A percentile compares a stretch with the other conserved stretches of the same genome.
Conservation (phyloP, 345 rosid genomes). For the Cardamine occulta region DNA sequence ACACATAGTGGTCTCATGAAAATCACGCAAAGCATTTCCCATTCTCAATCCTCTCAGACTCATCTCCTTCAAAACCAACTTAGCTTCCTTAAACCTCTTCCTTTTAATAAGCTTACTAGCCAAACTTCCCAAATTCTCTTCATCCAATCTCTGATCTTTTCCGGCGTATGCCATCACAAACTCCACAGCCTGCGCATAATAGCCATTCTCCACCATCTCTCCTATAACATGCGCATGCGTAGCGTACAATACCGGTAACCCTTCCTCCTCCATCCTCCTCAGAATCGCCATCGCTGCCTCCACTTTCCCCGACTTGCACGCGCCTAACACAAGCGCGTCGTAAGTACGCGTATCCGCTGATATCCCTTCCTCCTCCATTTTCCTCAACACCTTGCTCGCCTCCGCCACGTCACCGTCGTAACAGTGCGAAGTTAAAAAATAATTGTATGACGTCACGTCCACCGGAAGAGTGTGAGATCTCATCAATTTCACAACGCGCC, state of each 20-base stretch:
- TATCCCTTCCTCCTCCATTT: conserved; percentile 55
- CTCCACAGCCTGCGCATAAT: conserved; percentile 52
- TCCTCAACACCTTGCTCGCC: conserved; percentile 52
- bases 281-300: conserved; percentile 62
- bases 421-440: conserved; percentile 54
- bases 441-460: conserved; percentile 63
- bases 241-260: conserved; percentile 50
- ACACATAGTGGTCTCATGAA: conserved; percentile 4
- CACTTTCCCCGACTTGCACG: conserved; percentile 60
- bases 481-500: conserved; percentile 54
- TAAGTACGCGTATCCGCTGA: conserved; percentile 57
- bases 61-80: conserved; percentile 61
- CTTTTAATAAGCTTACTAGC: conserved; percentile 53
- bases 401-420: conserved; percentile 48
- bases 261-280: conserved; percentile 69
- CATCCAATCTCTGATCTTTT: conserved; percentile 54
- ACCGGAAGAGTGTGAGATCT: conserved; percentile 40
- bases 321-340: conserved; percentile 77
- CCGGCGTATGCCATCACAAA: conserved; percentile 58
- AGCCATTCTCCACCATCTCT: conserved; percentile 49
- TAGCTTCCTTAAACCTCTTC: conserved; percentile 51
- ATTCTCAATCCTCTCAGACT: conserved; percentile 48
- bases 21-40: conserved; percentile 37
- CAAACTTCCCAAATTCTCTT: conserved; percentile 58
- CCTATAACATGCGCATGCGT: conserved; percentile 60